Base-by-base conservation (phyloP, 1,139 yeast genomes). In the Tardiomyces depauwii region DNA sequence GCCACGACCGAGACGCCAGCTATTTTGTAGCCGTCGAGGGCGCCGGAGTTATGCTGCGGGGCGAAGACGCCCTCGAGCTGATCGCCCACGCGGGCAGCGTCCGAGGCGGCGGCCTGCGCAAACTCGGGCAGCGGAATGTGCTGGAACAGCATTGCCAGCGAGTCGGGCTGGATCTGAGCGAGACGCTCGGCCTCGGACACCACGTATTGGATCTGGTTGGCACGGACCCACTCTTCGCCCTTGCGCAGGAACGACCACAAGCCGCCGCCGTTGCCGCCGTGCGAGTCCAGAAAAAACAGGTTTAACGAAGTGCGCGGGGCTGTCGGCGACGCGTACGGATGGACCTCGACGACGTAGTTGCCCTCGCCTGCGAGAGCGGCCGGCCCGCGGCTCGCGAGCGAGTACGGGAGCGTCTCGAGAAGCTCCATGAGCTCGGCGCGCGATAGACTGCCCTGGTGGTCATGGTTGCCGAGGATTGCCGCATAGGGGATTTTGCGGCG, bases 111-210 rank as follows among this genome's bases (percentile, higher is more conserved):
- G 5, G n/a, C 36, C 36, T 30, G 10, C 5, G n/a, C 36, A 60
- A 77, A 88, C 62, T 89, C 96, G 0, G 95, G 93, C 18, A 88
- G 55, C 0, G 98, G 98, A 39, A 91, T 88, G 60, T 91, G 97
- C 72, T 88, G 82, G 57, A 89, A 89, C 0, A 95, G 95, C 88
- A 91, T 80, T 14, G 88, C 74, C 53, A 85, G 56, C 47, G 75
- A 30, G 16, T 30, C 36, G 10, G 3, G 36, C 36, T 30, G 36
- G 11, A 30, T 13, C 36, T 30, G 36, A 3, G 36, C 5, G 16
- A 30, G 36, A 3, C 36, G 36, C 11, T 30, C 36, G n/a, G 36
- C 36, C 36, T 30, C 36, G 5, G 36, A 30, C 36, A 30, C 36
- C 11, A 30, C 36, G 10, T 30, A 30, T 10, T 12, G 5, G n/a